A percentile compares a stretch with the other conserved stretches of the same genome.
phyloP scores from a whole-genome alignment of 2,329 filamentous ascomycete genomes.

The Dactylellina cionopaga region DNA sequence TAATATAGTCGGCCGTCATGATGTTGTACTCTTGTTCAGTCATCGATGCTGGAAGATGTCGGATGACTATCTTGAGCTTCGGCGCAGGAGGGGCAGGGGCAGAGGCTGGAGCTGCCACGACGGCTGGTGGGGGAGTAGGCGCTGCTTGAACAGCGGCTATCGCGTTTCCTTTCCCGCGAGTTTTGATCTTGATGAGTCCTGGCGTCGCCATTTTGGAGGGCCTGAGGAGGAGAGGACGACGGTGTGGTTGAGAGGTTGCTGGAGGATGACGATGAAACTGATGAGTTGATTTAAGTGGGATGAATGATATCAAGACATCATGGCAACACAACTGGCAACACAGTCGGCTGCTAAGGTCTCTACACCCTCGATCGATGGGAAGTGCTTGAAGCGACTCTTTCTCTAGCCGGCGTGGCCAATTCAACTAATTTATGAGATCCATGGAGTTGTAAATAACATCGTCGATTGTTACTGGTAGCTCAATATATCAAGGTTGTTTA shows the following conservation, averaged over 20 bases:
- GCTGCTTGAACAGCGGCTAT: constrained; percentile 28
- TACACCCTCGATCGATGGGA: no score
- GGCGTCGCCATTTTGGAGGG: constrained; percentile 36
- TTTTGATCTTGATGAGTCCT: constrained; percentile 47
- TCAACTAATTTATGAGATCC: no score
- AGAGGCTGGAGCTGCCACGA: constrained; percentile 2
- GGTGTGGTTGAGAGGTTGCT: neutral
- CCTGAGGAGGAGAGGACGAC: neutral
- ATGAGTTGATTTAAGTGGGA: neutral
- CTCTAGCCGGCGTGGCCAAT: no score
- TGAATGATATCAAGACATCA: neutral
- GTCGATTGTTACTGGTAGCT: no score
- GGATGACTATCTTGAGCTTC: constrained; percentile 79
- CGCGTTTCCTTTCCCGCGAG: constrained; percentile 31
- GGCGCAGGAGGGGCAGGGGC: constrained; percentile 29
- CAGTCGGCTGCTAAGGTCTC: no score
- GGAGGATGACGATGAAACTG: neutral
- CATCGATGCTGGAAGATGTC: constrained; percentile 85
- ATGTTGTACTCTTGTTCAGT: constrained; percentile 79
- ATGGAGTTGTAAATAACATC: no score
- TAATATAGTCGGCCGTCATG: constrained; percentile 68
- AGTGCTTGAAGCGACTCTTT: no score
- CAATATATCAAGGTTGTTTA: no score
- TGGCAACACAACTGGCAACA: neutral
- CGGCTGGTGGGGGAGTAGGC: neutral